Evolutionary conservation across 768 basidiomycete genomes (phyloP).

Genomic region (Boletus rubroflammeus): DNA sequence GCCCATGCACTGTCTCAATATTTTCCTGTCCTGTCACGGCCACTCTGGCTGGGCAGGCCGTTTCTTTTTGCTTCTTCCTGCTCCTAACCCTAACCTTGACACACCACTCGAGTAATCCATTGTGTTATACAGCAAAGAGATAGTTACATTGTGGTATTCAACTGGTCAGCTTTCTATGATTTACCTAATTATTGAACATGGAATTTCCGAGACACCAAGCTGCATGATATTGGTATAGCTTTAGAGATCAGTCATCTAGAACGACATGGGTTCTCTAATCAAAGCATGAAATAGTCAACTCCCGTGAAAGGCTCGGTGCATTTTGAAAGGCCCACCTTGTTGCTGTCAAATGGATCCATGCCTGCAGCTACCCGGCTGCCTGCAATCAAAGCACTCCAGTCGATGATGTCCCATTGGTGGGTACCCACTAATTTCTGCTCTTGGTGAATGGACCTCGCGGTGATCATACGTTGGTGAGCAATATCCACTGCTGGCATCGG

Average conservation of each 20-base stretch:
- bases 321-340: conserved; percentile 21
- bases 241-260: conserved; percentile 16
- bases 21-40: conserved; percentile 70
- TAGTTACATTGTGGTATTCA: not conserved
- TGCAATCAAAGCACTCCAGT: conserved; percentile 82
- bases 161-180: not conserved
- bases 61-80: conserved; percentile 31
- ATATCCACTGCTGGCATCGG: conserved; percentile 71
- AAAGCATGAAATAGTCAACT: not conserved
- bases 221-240: not conserved
- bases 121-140: not conserved
- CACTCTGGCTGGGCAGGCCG: conserved; percentile 50
- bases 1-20: conserved; percentile 78
- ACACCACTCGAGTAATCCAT: no score
- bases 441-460: conserved; percentile 69
- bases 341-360: conserved; percentile 42
- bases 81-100: conserved; percentile 53
- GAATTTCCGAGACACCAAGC: not conserved
- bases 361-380: conserved; percentile 77
- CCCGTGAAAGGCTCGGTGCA: not conserved
- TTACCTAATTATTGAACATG: not conserved
- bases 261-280: conserved; percentile 20
- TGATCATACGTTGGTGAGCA: conserved; percentile 76
- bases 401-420: conserved; percentile 55
- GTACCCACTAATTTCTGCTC: conserved; percentile 43